Evolutionary conservation across 192 early-diverging fungal species (phyloP).

Genomic region (Coemansia sp.): DNA sequence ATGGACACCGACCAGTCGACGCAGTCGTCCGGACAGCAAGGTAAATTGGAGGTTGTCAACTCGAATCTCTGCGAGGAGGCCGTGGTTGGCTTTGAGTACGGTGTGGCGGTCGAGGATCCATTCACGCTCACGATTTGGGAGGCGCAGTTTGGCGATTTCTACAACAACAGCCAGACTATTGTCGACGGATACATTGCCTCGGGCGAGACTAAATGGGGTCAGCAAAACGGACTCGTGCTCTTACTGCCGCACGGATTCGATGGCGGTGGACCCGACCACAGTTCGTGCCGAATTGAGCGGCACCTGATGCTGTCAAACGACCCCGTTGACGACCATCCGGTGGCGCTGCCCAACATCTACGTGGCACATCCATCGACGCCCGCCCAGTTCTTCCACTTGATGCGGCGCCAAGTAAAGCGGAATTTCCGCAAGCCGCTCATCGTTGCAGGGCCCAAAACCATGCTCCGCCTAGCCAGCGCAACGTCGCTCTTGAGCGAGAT

Average conservation of each 20-base stretch:
- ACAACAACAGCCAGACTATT: constrained; percentile 95
- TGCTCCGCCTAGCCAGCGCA: constrained; percentile 66
- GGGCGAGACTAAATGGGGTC: constrained; percentile 94
- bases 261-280: constrained; percentile 95
- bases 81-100: constrained; percentile 94
- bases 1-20: constrained; percentile 33
- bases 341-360: constrained; percentile 84
- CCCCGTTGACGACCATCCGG: constrained; percentile 52
- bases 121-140: constrained; percentile 95
- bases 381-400: constrained; percentile 94
- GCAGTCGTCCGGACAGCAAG: constrained; percentile 34
- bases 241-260: constrained; percentile 94
- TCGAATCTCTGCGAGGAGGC: constrained; percentile 90
- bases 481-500: constrained; percentile 82
- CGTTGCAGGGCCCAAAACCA: constrained; percentile 73
- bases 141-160: constrained; percentile 99
- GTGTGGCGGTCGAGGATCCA: constrained; percentile 87
- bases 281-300: constrained; percentile 84
- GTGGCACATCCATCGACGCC: constrained; percentile 90
- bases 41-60: constrained; percentile 86
- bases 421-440: constrained; percentile 94
- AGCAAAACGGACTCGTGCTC: constrained; percentile 90
- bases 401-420: constrained; percentile 87
- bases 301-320: constrained; percentile 92
- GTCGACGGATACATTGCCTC: constrained; percentile 87